These are phyloP conservation scores for Globisporangium orthogonon DNA, from an alignment of 352 stramenopile genomes.

Conservation along the genomic window DNA sequence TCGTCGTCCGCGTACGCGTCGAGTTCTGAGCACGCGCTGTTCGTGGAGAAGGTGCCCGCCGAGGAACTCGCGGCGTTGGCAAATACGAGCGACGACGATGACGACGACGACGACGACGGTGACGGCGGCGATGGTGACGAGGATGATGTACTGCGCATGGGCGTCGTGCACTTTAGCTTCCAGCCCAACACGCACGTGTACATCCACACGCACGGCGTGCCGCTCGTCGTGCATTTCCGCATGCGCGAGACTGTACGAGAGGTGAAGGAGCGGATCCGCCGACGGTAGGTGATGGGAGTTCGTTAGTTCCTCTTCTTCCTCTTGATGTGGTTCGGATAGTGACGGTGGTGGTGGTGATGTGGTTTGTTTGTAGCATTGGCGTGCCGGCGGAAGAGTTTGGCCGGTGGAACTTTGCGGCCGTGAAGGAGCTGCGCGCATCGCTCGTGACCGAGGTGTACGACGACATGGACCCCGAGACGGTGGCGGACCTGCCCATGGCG, in stretches of 20 bases:
- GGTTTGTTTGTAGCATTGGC: conserved; percentile 37
- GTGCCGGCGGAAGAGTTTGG: conserved; percentile 60
- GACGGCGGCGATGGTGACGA: conserved; percentile 18
- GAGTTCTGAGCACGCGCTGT: conserved; percentile 34
- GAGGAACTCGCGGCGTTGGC: conserved; percentile 16
- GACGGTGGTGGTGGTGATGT: neutral
- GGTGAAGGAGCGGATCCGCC: conserved; percentile 69
- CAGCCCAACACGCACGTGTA: conserved; percentile 43
- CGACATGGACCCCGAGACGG: conserved; percentile 50
- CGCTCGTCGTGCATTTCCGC: conserved; percentile 57
- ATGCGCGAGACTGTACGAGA: conserved; percentile 53
- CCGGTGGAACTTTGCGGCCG: conserved; percentile 64
- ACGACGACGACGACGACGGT: conserved; percentile 9
- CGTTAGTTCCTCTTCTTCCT: too few relatives aligned
- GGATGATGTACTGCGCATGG: conserved; percentile 39
- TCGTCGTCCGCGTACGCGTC: conserved; percentile 17
- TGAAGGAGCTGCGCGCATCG: conserved; percentile 75
- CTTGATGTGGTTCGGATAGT: too few relatives aligned
- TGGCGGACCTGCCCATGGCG: conserved; percentile 53
- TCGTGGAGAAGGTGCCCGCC: conserved; percentile 46
- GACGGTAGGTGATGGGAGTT: conserved; percentile 24
- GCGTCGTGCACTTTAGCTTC: conserved; percentile 76
- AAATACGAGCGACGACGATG: neutral
- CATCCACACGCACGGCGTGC: conserved; percentile 72
- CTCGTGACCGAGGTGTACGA: conserved; percentile 41